Evolutionary conservation across 148 eudicot genomes (phyloP), one percentile per base, ranked within the genome.

Genomic region (Gaultheria prostrata): DNA sequence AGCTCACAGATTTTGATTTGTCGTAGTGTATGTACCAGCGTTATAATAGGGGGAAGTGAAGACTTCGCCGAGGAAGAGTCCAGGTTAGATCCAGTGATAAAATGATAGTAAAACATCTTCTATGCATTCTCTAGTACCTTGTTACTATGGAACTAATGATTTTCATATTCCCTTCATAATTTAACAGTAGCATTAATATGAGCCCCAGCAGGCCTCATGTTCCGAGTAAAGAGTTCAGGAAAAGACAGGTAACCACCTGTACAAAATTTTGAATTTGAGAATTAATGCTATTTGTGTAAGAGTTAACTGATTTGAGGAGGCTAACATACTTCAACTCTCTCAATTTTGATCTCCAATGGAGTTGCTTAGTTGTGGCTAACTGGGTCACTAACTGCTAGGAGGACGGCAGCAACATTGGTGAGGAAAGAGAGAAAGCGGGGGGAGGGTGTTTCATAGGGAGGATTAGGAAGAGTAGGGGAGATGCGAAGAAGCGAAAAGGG

Each of bases 51-150:
- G 80, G 97, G 93, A 85, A 89, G 79, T 81, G 97, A 93, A 77
- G 98, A 93, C 79, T 89, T 90, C 53, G 87, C 91, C 21, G 99
- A 97, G 86, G 98, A 94, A 86, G 98, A 94, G 83, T 93, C 99
- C 81, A 97, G 98, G 99, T 97, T 85, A 46, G 86, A 67, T 79
- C 56, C 30, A 17, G 59, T 57, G 4, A 50, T 33, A 12, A 70
- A 49, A 13, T 35, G 1, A 26, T 33, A 12, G n/a, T 48, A 39
- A 15, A 6, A 18, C 50, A 10, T 78, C 26, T 24, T n/a, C 50
- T 48, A 51, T 39, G 24, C n/a, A 1, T 28, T 51, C 32, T 77
- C 18, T 3, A 12, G n/a, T 80, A 75, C 17, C 10, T 26, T 14
- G 82, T 57, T 61, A n/a, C 72, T 43, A 15, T 30, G 24, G 28